Base-by-base conservation (phyloP, 345 rosid genomes). In the Gossypium stocksii region DNA sequence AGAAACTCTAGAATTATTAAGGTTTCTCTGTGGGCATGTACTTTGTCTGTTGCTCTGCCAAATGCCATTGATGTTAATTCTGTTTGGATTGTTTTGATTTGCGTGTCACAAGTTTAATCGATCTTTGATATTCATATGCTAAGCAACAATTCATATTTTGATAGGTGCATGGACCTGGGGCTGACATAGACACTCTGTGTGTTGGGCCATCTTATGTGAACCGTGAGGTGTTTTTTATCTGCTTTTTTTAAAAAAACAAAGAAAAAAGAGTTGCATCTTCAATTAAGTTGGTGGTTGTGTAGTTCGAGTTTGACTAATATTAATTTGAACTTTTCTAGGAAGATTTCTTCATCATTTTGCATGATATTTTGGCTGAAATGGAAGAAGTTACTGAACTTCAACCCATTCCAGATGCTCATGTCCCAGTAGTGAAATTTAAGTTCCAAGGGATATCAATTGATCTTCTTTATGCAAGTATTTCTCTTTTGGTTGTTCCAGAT, bases 371-470 rank as follows among this genome's bases (percentile, higher is more conserved):
- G 71, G 86, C 87, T 23, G 88, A 91, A 77, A 86, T 86, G 93
- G 97, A 87, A 79, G 93, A 91, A 82, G 91, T 94, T 12, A 84
- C 90, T 25, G 97, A 92, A 82, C 86, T 94, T 71, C 98, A 94
- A 74, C 93, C 97, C 46, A 87, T 92, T 81, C 94, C 98, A 3
- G 93, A 94, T 73, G 98, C 98, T 76, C 96, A 94, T 69, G 98
- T 94, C 48, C 98, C 98, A 1, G 93, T 92, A 59, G 88, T 94
- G 98, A 94, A 89, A 83, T 91, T 94, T 77, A 94, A 91, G 80
- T 94, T 88, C 74, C 90, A 86, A 77, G 97, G 97, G 77, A 89
- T 91, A 86, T 87, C 98, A 12, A 76, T 94, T 62, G 98, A 94
- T 83, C 97, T 94, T 59, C 95, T 94, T 20, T 92, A 92, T 82